Conservation (phyloP, 768 basidiomycete species). For the Suillus placidus region DNA sequence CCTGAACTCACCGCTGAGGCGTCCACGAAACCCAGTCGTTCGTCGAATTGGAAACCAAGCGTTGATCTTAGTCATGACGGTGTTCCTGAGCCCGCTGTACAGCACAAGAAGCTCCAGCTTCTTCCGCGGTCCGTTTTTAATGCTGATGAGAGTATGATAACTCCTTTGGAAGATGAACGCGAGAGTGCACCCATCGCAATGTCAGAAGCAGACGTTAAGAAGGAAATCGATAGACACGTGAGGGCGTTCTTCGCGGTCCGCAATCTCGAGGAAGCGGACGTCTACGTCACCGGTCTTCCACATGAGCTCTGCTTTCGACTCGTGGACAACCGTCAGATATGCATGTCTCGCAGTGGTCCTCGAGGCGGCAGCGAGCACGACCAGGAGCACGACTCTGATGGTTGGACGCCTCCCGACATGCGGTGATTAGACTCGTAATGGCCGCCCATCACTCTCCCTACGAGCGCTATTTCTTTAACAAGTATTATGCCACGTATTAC, state of each 20-base stretch:
- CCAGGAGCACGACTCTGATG: slow-evolving; percentile 71
- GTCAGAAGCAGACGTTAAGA: slow-evolving; percentile 67
- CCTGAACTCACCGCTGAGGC: slow-evolving; percentile 58
- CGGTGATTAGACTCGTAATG: too few relatives aligned
- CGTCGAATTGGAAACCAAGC: slow-evolving; percentile 52
- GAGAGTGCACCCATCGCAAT: slow-evolving; percentile 48
- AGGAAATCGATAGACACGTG: slow-evolving; percentile 77
- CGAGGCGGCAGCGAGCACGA: slow-evolving; percentile 81
- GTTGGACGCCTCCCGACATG: slow-evolving; percentile 70
- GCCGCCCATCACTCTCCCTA: too few relatives aligned
- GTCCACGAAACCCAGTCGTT: slow-evolving; percentile 53
- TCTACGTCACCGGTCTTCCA: slow-evolving; percentile 82
- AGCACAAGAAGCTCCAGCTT: slow-evolving; percentile 75
- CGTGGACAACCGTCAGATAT: slow-evolving; percentile 68
- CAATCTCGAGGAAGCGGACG: slow-evolving; percentile 84
- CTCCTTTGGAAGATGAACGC: slow-evolving; percentile 52
- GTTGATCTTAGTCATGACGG: slow-evolving; percentile 51
- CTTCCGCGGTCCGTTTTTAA: slow-evolving; percentile 75
- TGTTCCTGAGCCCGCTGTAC: slow-evolving; percentile 47
- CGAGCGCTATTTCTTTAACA: too few relatives aligned
- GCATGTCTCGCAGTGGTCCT: slow-evolving; percentile 90
- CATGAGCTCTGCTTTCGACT: slow-evolving; percentile 62
- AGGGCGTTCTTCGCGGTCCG: slow-evolving; percentile 89
- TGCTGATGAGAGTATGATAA: slow-evolving; percentile 47
- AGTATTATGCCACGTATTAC: too few relatives aligned